Base-by-base conservation (phyloP, 1,139 yeast species). In the Sugiyamaella grinbergsii region DNA sequence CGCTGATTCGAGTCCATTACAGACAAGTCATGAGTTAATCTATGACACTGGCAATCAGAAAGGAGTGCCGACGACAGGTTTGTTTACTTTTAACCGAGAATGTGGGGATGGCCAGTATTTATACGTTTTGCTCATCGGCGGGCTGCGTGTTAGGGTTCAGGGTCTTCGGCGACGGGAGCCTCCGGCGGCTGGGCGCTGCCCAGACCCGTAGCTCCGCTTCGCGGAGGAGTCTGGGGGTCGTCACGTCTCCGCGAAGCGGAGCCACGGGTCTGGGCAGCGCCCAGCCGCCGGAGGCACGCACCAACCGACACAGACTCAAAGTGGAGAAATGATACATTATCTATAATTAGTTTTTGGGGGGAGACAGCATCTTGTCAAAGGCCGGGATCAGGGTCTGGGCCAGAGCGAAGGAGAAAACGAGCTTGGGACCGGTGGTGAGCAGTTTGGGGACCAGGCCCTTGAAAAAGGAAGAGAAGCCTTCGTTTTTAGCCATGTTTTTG, bases 351-450 rank as follows among this genome's bases (percentile, higher is more conserved):
- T 19, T 31, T 19, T 43, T 43, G 26, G 36, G 20, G 15, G 33
- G 47, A 16, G 42, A 36, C 10, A 61, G 52, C 18, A 83, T 62
- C 62, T 82, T 82, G 71, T 93, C 98, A 66, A 91, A 89, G 59
- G 95, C 95, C 55, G 98, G 98, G 62, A 93, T 93, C 76, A 93
- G 81, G 42, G 96, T 79, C 75, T 93, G 98, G 42, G 98, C 98
- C 70, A 93, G 75, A 11, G 98, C 98, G 68, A 93, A 93, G 22
- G 96, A 87, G 72, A 93, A 93, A 48, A 93, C 98, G 65, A 93
- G 81, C 76, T 93, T 93, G 54, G 99, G 99, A 61, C 98, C 99
- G 43, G 98, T 91, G 48, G 98, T 93, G 70, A 93, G 80, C 66
- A 93, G 79, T 73, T 93, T 93, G 54, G 99, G 99, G 55, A 95